Percentiles rank a stretch among this genome's conserved stretches.
Conservation (phyloP, 116 monocot species). For the Zostera marina region DNA sequence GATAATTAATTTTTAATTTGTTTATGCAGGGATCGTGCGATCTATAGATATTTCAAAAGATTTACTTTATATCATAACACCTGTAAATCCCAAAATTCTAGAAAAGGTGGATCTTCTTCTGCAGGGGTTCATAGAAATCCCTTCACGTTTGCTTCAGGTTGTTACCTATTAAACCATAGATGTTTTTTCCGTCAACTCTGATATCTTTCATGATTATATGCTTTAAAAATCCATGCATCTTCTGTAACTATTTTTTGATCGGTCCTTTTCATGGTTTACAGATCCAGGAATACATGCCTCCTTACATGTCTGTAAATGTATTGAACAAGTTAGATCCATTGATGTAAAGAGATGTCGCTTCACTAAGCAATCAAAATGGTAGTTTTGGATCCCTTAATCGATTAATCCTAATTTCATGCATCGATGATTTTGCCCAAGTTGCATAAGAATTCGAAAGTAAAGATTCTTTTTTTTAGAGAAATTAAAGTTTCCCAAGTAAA, state of each 20-base stretch:
- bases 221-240: not conserved
- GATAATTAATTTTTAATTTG: not conserved
- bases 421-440: no score
- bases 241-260: not conserved
- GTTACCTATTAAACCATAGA: not conserved
- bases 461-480: no score
- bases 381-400: no score
- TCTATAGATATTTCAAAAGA: conserved; percentile 46
- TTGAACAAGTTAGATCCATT: conserved; percentile 25
- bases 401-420: no score
- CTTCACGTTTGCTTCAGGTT: conserved; percentile 66
- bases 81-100: conserved; percentile 31
- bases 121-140: conserved; percentile 83
- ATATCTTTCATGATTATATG: not conserved
- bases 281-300: conserved; percentile 47
- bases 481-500: no score
- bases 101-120: conserved; percentile 75
- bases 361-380: no score
- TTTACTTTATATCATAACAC: conserved; percentile 70
- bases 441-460: no score
- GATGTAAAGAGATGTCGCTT: not conserved
- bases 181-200: not conserved
- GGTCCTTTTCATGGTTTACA: not conserved
- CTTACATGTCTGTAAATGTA: conserved; percentile 68
- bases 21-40: conserved; percentile 68